Conservation (phyloP, 2,329 filamentous ascomycete species). For the Colletotrichum sp. region DNA sequence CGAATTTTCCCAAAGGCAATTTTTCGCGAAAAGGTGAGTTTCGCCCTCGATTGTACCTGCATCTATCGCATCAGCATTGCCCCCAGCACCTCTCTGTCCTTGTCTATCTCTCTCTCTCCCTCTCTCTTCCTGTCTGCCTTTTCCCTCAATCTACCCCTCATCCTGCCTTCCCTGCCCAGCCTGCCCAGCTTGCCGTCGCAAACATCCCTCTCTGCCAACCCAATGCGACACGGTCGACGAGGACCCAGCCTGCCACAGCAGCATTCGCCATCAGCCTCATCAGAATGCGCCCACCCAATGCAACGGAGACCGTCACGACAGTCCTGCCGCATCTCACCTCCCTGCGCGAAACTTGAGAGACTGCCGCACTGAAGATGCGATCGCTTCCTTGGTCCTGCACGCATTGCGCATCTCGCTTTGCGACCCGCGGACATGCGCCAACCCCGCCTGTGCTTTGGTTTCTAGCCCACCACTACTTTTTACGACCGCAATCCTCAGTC, state of each 20-base stretch:
- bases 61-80: background rate
- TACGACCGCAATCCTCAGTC: background rate
- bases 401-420: background rate
- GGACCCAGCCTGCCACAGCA: background rate
- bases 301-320: background rate
- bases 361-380: background rate
- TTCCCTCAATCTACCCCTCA: background rate
- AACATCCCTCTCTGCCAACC: background rate
- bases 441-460: background rate
- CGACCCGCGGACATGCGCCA: background rate
- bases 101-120: background rate
- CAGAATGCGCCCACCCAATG: background rate
- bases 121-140: background rate
- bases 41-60: background rate
- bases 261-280: background rate
- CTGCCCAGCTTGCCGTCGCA: background rate
- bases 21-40: conserved; percentile 20
- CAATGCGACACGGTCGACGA: background rate
- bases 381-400: background rate
- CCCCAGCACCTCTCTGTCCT: background rate
- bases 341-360: background rate
- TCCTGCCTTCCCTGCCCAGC: background rate
- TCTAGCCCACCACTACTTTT: background rate
- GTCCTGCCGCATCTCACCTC: background rate
- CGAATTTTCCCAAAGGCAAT: background rate